A percentile compares a stretch with the other conserved stretches of the same genome.
phyloP scores from a whole-genome alignment of 371 early-diverging fungal genomes.

The Rhizopus sp. region DNA sequence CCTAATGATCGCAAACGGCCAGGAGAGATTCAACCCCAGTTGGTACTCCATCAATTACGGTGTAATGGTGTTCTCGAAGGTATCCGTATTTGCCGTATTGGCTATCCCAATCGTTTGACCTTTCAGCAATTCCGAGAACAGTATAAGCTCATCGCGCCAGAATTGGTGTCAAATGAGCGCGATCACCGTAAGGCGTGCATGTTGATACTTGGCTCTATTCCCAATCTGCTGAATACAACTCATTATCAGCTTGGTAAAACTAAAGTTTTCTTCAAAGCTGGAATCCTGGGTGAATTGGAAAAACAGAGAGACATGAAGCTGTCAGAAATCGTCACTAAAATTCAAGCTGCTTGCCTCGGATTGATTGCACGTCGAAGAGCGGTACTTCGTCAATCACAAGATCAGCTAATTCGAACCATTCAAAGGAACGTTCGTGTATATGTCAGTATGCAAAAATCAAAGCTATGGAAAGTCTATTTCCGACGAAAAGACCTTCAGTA shows the following conservation, averaged over 20 bases:
- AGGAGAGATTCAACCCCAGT: slow-evolving; percentile 76
- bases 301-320: slow-evolving; percentile 90
- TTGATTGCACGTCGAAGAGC: slow-evolving; percentile 77
- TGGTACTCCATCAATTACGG: slow-evolving; percentile 95
- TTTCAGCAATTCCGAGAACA: slow-evolving; percentile 97
- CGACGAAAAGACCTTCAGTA: slow-evolving; percentile 97
- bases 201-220: slow-evolving; percentile 70
- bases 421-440: slow-evolving; percentile 91
- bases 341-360: slow-evolving; percentile 92
- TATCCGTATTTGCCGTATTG: slow-evolving; percentile 97
- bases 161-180: slow-evolving; percentile 73
- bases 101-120: slow-evolving; percentile 94
- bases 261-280: slow-evolving; percentile 98
- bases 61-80: slow-evolving; percentile 99
- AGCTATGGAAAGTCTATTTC: slow-evolving; percentile 94
- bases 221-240: slow-evolving; percentile 61
- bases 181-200: slow-evolving; percentile 87
- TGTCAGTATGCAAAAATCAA: slow-evolving; percentile 85
- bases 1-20: slow-evolving; percentile 97
- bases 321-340: slow-evolving; percentile 74
- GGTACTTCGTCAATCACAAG: slow-evolving; percentile 73
- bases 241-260: slow-evolving; percentile 93
- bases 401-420: slow-evolving; percentile 86
- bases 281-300: slow-evolving; percentile 92
- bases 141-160: slow-evolving; percentile 91